A percentile compares a stretch with the other conserved stretches of the same genome.
Conservation (phyloP, 2,329 filamentous ascomycete genomes). For the Penicillium sumatraense region DNA sequence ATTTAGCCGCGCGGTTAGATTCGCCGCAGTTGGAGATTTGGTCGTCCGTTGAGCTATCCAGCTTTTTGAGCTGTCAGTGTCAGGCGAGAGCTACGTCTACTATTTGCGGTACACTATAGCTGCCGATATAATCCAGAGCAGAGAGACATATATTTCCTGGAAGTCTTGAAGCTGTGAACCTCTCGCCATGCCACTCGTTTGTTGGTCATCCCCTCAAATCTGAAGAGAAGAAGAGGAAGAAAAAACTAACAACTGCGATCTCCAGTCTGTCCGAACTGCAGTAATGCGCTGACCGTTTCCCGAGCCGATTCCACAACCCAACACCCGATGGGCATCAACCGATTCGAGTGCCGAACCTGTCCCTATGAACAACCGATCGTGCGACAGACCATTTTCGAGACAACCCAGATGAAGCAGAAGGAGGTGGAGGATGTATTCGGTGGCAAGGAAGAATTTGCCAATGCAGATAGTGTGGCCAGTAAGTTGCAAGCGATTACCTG, state of each 20-base stretch:
- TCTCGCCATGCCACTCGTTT: conserved; percentile 25
- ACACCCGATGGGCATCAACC: conserved; percentile 63
- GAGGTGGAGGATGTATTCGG: conserved; percentile 90
- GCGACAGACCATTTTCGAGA: conserved; percentile 74
- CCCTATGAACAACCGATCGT: conserved; percentile 88
- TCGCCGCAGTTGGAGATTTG: conserved; percentile 10
- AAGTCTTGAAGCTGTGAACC: not conserved
- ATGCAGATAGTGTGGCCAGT: conserved; percentile 79
- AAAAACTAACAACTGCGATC: conserved; percentile 22
- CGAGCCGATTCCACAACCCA: conserved; percentile 42
- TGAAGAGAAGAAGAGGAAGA: not conserved
- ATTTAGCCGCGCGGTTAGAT: conserved; percentile 29
- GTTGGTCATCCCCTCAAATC: conserved; percentile 13
- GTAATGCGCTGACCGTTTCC: conserved; percentile 54
- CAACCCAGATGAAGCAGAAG: conserved; percentile 78
- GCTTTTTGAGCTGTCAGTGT: conserved; percentile 3
- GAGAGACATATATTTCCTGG: not conserved
- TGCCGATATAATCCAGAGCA: not conserved
- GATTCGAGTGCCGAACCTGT: conserved; percentile 93
- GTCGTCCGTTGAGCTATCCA: not conserved
- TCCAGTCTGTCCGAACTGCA: conserved; percentile 55
- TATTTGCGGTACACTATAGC: not conserved
- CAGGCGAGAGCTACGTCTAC: not conserved
- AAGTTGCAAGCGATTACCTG: conserved; percentile 28
- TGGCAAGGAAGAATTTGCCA: conserved; percentile 85